Conservation (phyloP, 352 stramenopile species). For the Phytophthora palmivora region DNA sequence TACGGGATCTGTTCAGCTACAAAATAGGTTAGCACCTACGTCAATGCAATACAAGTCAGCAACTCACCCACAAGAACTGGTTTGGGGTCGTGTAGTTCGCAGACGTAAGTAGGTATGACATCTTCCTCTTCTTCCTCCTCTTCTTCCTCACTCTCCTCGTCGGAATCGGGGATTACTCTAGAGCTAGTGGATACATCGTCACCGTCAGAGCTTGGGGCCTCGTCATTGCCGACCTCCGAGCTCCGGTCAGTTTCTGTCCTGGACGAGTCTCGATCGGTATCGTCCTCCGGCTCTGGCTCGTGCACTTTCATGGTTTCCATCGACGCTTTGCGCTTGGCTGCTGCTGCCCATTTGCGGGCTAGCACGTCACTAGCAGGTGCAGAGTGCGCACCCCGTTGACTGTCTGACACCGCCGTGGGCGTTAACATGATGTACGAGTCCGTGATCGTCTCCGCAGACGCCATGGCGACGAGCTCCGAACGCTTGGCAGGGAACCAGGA, state of each 20-base stretch:
- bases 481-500: slow-evolving; percentile 16
- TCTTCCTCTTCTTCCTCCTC: slow-evolving; percentile 34
- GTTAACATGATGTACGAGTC: slow-evolving; percentile 67
- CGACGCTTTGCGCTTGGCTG: slow-evolving; percentile 44
- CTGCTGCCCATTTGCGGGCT: slow-evolving; percentile 51
- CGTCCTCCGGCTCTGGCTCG: slow-evolving; percentile 36
- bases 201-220: slow-evolving; percentile 39
- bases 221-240: slow-evolving; percentile 43
- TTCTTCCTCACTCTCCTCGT: slow-evolving; percentile 31
- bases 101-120: slow-evolving; percentile 72
- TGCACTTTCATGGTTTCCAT: slow-evolving; percentile 35
- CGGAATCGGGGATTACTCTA: slow-evolving; percentile 33
- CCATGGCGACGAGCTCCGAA: slow-evolving; percentile 24
- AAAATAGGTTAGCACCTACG: slow-evolving; percentile 10
- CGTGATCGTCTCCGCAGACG: slow-evolving; percentile 21
- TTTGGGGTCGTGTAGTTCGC: slow-evolving; percentile 80
- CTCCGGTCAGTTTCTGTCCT: slow-evolving; percentile 51
- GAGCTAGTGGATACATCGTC: slow-evolving; percentile 37
- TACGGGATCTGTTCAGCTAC: slow-evolving; percentile 70
- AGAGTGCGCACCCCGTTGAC: slow-evolving; percentile 21
- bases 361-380: slow-evolving; percentile 47
- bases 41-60: background rate
- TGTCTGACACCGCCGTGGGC: slow-evolving; percentile 40
- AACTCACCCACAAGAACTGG: slow-evolving; percentile 66
- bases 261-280: slow-evolving; percentile 34